Conservation (phyloP, 768 basidiomycete genomes). For the Podaxis sp. region DNA sequence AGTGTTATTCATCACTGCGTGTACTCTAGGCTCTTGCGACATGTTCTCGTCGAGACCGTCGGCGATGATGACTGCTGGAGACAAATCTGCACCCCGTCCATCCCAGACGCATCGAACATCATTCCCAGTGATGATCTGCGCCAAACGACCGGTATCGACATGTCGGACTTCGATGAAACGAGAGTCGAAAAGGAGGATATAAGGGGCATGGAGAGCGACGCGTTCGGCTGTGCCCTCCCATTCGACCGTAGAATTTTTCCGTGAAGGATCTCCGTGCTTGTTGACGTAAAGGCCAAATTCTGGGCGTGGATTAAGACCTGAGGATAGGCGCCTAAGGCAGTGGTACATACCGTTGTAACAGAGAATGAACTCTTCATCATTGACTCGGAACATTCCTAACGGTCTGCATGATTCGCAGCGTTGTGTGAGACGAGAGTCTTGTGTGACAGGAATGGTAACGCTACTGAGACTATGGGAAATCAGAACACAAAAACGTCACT, state of each 20-base stretch:
- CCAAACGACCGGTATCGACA: conserved; percentile 74
- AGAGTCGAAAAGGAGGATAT: conserved; percentile 83
- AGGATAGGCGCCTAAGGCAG: neutral
- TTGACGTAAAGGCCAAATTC: conserved; percentile 94
- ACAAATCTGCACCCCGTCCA: conserved; percentile 60
- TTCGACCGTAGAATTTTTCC: conserved; percentile 72
- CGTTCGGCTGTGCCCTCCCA: conserved; percentile 94
- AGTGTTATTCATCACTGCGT: conserved; percentile 76
- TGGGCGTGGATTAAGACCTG: conserved; percentile 25
- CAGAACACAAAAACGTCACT: neutral
- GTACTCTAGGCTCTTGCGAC: conserved; percentile 79
- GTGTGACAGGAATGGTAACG: conserved; percentile 83
- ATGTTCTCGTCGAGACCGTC: conserved; percentile 47
- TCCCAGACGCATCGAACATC: conserved; percentile 91
- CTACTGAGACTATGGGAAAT: conserved; percentile 63
- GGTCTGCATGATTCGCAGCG: conserved; percentile 81
- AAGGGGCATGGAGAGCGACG: conserved; percentile 87
- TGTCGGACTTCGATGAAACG: conserved; percentile 92
- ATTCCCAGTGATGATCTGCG: conserved; percentile 79
- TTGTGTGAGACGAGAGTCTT: conserved; percentile 66
- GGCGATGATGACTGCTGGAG: conserved; percentile 62
- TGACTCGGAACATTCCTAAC: conserved; percentile 86
- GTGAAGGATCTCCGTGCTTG: conserved; percentile 85
- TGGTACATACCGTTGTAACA: conserved; percentile 75
- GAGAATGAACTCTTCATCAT: conserved; percentile 85